Conservation (phyloP, 2,329 filamentous ascomycete species). For the Fusarium longipes region DNA sequence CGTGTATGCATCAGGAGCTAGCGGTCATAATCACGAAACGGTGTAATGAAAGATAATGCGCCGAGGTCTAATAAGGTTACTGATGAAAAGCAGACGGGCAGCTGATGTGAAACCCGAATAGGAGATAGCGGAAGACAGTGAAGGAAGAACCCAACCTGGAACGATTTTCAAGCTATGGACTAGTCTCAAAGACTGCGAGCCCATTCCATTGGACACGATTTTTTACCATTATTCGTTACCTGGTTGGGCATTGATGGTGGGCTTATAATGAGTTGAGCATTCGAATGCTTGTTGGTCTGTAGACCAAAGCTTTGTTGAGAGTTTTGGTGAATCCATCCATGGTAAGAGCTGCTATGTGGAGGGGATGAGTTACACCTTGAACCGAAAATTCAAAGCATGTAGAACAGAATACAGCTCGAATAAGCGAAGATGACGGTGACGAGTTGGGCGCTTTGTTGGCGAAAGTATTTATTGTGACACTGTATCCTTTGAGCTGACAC, state of each 20-base stretch:
- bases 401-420: not conserved
- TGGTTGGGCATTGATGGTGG: constrained; percentile 1
- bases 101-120: constrained; percentile 7
- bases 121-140: not conserved
- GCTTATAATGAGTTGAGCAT: not conserved
- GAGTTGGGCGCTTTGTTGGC: not conserved
- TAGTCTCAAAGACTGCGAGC: not conserved
- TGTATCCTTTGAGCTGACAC: not conserved
- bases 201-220: constrained; percentile 1
- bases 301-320: not conserved
- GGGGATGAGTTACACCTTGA: not conserved
- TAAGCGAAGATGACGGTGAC: not conserved
- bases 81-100: not conserved
- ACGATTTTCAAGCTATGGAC: not conserved
- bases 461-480: not conserved
- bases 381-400: not conserved
- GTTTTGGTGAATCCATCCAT: not conserved
- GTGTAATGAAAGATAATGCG: not conserved
- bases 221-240: constrained; percentile 15
- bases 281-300: too few relatives aligned
- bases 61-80: not conserved
- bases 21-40: not conserved
- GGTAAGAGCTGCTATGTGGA: too few relatives aligned
- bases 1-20: not conserved
- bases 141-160: not conserved